Evolutionary conservation across 345 rosid species (phyloP), one percentile per base, ranked within the genome.

Genomic region (Turritis glabra): DNA sequence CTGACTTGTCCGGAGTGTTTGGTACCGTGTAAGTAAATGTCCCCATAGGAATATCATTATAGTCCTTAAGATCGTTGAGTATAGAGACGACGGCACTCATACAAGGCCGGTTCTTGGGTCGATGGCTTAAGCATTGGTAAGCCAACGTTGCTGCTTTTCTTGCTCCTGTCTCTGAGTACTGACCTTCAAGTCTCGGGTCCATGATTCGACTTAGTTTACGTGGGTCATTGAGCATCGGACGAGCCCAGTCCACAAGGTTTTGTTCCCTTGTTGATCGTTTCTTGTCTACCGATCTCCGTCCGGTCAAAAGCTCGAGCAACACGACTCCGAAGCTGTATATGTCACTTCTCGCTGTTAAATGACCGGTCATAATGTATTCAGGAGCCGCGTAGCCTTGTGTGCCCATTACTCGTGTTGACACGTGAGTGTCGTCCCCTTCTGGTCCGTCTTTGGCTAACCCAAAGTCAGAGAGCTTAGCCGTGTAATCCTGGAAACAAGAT

Each of bases 371-470:
- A 71, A 93, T 77, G 74, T 93, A 93, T 69, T 93, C 98, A 4
- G 98, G 98, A 52, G 98, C 98, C 3, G 96, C 97, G 17, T 93
- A 93, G 81, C 98, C 98, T 50, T 93, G 93, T 2, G 98, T 93
- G 15, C 98, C 98, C 98, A 93, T 89, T 1, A 93, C 97, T 26
- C 97, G 74, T 1, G 98, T 93, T 44, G 98, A 89, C 25, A 90
- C 97, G 65, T 93, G 98, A 0, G 98, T 93, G 46, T 93, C 92
- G 37, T 92, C 96, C 46, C 98, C 98, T 84, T 90, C 96, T 0
- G 98, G 98, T 40, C 98, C 98, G 44, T 90, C 97, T 83, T 90
- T 93, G 6, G 98, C 98, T 15, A 93, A 76, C 0, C 98, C 98
- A 17, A 93, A 93, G 75, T 93, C 98, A 0, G 98, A 93, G 18